These are phyloP conservation scores for Picochlorum sp. DNA, from an alignment of 139 green algal species.

Conservation along the genomic window DNA sequence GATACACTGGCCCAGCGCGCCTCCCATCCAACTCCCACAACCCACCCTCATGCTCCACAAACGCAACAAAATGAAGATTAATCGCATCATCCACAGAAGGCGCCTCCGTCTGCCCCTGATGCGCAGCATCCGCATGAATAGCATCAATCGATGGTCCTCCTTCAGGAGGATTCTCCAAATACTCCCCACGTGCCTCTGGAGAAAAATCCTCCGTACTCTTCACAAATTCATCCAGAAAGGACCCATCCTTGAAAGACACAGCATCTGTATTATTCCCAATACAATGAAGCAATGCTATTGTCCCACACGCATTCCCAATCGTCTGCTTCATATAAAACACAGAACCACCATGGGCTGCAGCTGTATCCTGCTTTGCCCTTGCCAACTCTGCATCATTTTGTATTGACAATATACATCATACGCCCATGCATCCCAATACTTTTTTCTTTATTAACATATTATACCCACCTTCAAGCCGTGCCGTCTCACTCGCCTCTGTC, in stretches of 20 bases:
- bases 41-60: slow-evolving; percentile 55
- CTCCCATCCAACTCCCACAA: slow-evolving; percentile 84
- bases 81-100: slow-evolving; percentile 62
- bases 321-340: slow-evolving; percentile 91
- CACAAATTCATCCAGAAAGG: slow-evolving; percentile 71
- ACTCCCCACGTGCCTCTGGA: slow-evolving; percentile 46
- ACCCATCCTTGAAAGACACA: slow-evolving; percentile 26
- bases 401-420: too few relatives aligned
- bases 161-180: slow-evolving; percentile 70
- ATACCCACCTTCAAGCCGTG: slow-evolving; percentile 43
- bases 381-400: neutral
- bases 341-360: neutral
- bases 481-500: slow-evolving; percentile 49
- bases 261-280: slow-evolving; percentile 22
- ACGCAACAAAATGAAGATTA: slow-evolving; percentile 81
- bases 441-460: neutral
- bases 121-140: slow-evolving; percentile 71
- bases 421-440: neutral
- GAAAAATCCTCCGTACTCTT: slow-evolving; percentile 41
- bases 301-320: slow-evolving; percentile 93
- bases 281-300: slow-evolving; percentile 81
- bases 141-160: slow-evolving; percentile 68
- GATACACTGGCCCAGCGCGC: slow-evolving; percentile 51
- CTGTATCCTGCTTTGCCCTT: slow-evolving; percentile 15
- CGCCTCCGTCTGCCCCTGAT: slow-evolving; percentile 52